Evolutionary conservation across 2,329 filamentous ascomycete species (phyloP).

Genomic region (Ophiocordyceps camponoti-floridani): DNA sequence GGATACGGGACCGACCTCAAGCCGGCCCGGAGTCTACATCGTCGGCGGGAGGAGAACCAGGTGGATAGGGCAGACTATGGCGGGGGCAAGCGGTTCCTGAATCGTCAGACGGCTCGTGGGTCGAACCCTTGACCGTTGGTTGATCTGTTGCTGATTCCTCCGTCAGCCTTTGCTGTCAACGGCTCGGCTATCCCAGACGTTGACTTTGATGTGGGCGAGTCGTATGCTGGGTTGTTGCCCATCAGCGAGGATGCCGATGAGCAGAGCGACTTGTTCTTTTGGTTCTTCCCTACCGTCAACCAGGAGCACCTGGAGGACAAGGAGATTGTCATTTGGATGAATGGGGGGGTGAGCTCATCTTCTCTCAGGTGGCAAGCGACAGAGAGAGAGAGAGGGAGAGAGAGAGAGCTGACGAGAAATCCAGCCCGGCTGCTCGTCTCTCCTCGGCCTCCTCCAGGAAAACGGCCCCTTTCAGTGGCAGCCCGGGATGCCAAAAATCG

Average conservation of each 20-base stretch:
- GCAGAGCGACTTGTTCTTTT: conserved; percentile 40
- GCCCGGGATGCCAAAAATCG: conserved; percentile 47
- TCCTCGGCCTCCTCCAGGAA: conserved; percentile 56
- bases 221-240: conserved; percentile 38
- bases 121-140: background rate
- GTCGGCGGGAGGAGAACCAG: too few relatives aligned
- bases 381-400: too few relatives aligned
- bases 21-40: too few relatives aligned
- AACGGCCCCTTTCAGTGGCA: conserved; percentile 61
- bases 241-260: conserved; percentile 30
- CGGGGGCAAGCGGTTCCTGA: background rate
- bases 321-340: conserved; percentile 45
- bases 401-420: too few relatives aligned
- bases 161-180: conserved; percentile 37
- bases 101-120: background rate
- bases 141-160: background rate
- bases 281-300: conserved; percentile 45
- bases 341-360: conserved; percentile 24
- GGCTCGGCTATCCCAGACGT: conserved; percentile 45
- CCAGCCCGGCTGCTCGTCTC: conserved; percentile 36
- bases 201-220: conserved; percentile 42
- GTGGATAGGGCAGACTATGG: too few relatives aligned
- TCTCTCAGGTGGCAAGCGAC: too few relatives aligned
- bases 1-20: too few relatives aligned
- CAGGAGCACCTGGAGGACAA: conserved; percentile 22